Base-by-base conservation (phyloP, 192 early-diverging fungal species). In the Podochytrium sp. region DNA sequence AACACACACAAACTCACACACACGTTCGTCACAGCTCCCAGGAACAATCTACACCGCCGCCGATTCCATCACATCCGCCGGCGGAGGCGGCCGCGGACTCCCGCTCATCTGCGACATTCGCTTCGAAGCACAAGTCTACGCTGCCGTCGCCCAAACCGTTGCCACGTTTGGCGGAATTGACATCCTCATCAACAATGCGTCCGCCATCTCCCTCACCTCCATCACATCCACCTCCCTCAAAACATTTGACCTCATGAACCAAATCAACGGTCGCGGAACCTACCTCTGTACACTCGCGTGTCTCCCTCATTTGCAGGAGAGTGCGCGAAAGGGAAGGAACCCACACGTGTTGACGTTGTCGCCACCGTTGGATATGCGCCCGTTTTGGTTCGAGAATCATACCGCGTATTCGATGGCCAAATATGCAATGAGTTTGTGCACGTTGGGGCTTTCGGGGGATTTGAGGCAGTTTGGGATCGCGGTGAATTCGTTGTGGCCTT, bases 1-100 rank as follows among this genome's bases (percentile, higher is more conserved):
- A n/a, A 47, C 43, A 47, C 43, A 47, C 43, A 32, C 56, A 58
- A 7, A 32, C 27, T 14, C 56, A 32, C 23, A 32, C 56, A 58
- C 30, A 32, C 23, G 56, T 58, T 12, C 27, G 37, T 41, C 12
- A 20, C 16, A 91, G 85, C 88, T 95, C 5, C 92, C 92, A 5
- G 94, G 94, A 65, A 95, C 94, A 0, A 93, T 95, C 68, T 91
- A 86, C 79, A 86, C 88, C 20, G 90, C 92, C 23, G 94, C 92
- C 33, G 78, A 85, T 56, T 91, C 88, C 43, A 89, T 95, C 49
- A 88, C 90, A 65, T 77, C 80, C 35, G 87, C 87, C 0, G 92
- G 94, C 49, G n/a, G n/a, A n/a, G n/a, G n/a, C n/a, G 92, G 92
- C 70, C 84, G 86, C 52, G 92, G 91, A 5, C 83, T 95, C 38